Evolutionary conservation across 495 filamentous ascomycete species (phyloP).

Genomic region (Tuber magnatum): DNA sequence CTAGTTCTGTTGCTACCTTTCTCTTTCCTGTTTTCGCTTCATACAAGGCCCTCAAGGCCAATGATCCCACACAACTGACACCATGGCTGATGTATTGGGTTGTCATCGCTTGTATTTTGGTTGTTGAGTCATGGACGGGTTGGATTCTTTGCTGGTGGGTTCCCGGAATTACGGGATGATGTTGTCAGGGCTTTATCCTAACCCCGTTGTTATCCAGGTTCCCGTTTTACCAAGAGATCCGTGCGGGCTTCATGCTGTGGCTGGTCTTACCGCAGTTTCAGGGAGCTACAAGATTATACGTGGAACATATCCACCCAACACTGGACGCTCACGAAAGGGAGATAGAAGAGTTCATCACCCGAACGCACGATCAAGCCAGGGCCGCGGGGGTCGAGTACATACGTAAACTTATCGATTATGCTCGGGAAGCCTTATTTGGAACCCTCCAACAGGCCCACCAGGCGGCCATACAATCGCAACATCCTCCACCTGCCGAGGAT

Average conservation of each 20-base stretch:
- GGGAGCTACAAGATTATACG: conserved; percentile 77
- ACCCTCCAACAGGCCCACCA: conserved; percentile 45
- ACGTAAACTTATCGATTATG: conserved; percentile 64
- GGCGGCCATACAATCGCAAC: conserved; percentile 43
- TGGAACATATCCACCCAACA: conserved; percentile 78
- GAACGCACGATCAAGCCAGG: conserved; percentile 70
- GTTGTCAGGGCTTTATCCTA: conserved; percentile 13
- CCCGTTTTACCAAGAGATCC: conserved; percentile 90
- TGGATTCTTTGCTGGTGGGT: conserved; percentile 75
- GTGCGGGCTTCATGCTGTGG: conserved; percentile 80
- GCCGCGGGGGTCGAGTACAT: conserved; percentile 73
- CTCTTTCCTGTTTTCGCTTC: conserved; percentile 95
- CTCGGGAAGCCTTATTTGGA: conserved; percentile 67
- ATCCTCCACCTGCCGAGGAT: conserved; percentile 46
- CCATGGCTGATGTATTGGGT: conserved; percentile 99
- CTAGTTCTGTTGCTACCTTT: conserved; percentile 78
- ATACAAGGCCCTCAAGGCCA: conserved; percentile 93
- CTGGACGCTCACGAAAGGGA: conserved; percentile 76
- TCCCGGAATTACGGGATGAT: not conserved
- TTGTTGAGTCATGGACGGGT: conserved; percentile 78
- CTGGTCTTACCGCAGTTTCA: conserved; percentile 96
- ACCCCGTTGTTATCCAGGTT: conserved; percentile 50
- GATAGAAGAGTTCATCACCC: conserved; percentile 84
- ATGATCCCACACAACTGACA: conserved; percentile 79
- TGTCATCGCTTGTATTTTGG: conserved; percentile 69